Percentiles rank a stretch among this genome's conserved stretches.
Conservation (phyloP, 345 rosid species). For the Gynandropsis gynandra region DNA sequence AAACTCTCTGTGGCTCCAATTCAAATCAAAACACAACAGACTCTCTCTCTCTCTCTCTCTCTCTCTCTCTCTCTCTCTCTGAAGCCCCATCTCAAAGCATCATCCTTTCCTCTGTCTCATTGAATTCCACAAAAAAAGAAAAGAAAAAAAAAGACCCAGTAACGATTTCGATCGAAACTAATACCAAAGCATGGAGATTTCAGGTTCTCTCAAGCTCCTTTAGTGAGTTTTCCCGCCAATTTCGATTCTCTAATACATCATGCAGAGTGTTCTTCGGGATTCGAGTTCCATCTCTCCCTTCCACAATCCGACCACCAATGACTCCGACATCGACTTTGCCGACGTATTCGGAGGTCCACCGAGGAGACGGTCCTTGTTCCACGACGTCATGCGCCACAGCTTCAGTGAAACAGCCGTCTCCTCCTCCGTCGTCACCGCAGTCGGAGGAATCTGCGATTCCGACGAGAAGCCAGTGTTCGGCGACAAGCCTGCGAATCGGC, state of each 20-base stretch:
- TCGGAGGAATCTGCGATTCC: conserved; percentile 23
- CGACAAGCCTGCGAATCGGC: conserved; percentile 36
- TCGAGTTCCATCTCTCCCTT: conserved; percentile 25
- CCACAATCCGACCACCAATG: conserved; percentile 17
- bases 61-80: conserved; percentile 6
- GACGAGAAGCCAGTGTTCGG: conserved; percentile 79
- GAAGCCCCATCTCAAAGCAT: too few relatives aligned
- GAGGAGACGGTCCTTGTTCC: conserved; percentile 36
- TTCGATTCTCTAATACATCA: conserved; percentile 14
- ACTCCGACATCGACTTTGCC: conserved; percentile 58
- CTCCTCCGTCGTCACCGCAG: conserved; percentile 9
- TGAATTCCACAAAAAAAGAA: conserved; percentile 4
- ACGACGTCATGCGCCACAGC: conserved; percentile 37
- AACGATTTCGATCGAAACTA: background rate
- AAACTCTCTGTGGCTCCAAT: conserved; percentile 23
- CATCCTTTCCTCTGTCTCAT: conserved; percentile 6
- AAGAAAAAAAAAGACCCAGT: background rate
- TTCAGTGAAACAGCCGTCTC: conserved; percentile 33
- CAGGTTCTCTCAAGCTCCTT: background rate
- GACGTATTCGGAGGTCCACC: conserved; percentile 95
- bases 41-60: conserved; percentile 13
- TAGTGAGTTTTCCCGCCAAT: conserved; percentile 30
- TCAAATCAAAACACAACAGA: conserved; percentile 20
- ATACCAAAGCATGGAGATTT: conserved; percentile 33
- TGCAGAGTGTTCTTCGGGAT: conserved; percentile 34